These are phyloP conservation scores for Ogataea nakhonphanomensis DNA, from an alignment of 805 yeast genomes.

Conservation along the genomic window DNA sequence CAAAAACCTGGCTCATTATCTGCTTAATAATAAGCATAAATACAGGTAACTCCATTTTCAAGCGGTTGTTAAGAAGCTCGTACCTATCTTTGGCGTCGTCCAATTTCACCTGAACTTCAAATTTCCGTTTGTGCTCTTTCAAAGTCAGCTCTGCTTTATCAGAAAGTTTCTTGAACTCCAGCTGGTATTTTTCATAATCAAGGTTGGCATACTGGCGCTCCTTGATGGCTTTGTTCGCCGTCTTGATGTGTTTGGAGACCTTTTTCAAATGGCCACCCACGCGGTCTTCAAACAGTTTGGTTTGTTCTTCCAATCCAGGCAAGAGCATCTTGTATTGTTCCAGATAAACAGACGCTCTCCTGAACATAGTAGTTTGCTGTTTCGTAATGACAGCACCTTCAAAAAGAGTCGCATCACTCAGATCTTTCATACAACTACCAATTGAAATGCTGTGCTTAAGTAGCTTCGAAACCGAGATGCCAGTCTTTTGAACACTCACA, in stretches of 20 bases:
- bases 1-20: slow-evolving; percentile 33
- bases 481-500: slow-evolving; percentile 13
- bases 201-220: slow-evolving; percentile 22
- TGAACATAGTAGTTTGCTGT: slow-evolving; percentile 11
- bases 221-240: slow-evolving; percentile 23
- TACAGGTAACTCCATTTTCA: slow-evolving; percentile 47
- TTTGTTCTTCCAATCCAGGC: slow-evolving; percentile 19
- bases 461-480: slow-evolving; percentile 14
- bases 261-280: slow-evolving; percentile 13
- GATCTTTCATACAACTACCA: slow-evolving; percentile 7
- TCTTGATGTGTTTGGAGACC: slow-evolving; percentile 17
- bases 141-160: slow-evolving; percentile 32
- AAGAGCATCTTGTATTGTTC: slow-evolving; percentile 13
- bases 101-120: slow-evolving; percentile 30
- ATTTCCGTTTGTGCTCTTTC: slow-evolving; percentile 36
- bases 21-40: slow-evolving; percentile 35
- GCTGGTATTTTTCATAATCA: slow-evolving; percentile 21
- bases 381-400: slow-evolving; percentile 10
- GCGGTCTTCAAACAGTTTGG: slow-evolving; percentile 16
- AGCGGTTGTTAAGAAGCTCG: slow-evolving; percentile 34
- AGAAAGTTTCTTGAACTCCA: slow-evolving; percentile 18
- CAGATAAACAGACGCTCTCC: slow-evolving; percentile 9
- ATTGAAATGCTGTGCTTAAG: slow-evolving; percentile 16
- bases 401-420: slow-evolving; percentile 13
- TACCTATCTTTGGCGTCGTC: slow-evolving; percentile 35